These are phyloP conservation scores for Pythium grandisporangium DNA, from an alignment of 352 stramenopile species.

Conservation along the genomic window DNA sequence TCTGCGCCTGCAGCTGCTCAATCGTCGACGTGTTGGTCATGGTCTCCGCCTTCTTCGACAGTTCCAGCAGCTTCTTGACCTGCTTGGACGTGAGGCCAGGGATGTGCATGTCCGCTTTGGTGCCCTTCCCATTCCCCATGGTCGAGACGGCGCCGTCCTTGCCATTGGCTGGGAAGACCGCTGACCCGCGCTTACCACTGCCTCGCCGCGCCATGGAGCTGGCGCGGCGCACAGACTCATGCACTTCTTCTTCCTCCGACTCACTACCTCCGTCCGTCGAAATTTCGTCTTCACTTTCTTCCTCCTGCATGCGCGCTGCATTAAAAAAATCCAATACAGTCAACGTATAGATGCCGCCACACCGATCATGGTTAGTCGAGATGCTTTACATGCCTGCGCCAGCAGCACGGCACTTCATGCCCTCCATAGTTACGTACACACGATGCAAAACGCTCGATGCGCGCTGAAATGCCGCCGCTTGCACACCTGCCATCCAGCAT, in stretches of 20 bases:
- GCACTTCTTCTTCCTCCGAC: conserved; percentile 49
- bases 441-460: conserved; percentile 68
- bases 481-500: conserved; percentile 27
- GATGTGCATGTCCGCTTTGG: conserved; percentile 20
- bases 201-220: conserved; percentile 1
- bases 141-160: conserved; percentile 8
- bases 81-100: conserved; percentile 48
- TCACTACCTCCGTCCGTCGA: conserved; percentile 70
- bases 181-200: neutral
- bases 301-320: conserved; percentile 47
- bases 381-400: neutral
- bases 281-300: conserved; percentile 41
- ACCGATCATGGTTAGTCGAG: neutral
- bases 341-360: neutral
- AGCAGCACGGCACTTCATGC: neutral
- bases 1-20: conserved; percentile 62
- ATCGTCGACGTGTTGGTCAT: conserved; percentile 34
- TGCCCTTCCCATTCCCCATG: neutral
- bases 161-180: conserved; percentile 7
- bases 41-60: conserved; percentile 47
- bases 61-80: conserved; percentile 57
- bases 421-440: conserved; percentile 10
- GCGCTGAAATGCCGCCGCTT: conserved; percentile 58
- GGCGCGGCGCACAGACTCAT: conserved; percentile 9
- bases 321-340: neutral